Evolutionary conservation across 305 asterid species (phyloP), one percentile per base, ranked within the genome.

Genomic region (Rubia tinctorum): DNA sequence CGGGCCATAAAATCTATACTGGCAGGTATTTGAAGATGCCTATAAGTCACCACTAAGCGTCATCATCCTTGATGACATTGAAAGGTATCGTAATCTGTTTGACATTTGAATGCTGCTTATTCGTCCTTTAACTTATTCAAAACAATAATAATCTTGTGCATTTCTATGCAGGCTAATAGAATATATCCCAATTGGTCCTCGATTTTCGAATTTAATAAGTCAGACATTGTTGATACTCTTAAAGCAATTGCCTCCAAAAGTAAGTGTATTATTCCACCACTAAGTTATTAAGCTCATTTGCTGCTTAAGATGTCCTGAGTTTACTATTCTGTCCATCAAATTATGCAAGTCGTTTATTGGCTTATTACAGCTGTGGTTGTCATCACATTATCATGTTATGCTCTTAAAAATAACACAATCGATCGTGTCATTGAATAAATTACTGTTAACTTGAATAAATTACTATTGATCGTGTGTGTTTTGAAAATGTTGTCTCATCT

Each of bases 1-100:
- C 76, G 80, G 76, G 78, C 74, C 53, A 76, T 73, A 43, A 73
- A 44, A 71, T 67, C 23, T 76, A 69, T 43, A 39, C n/a, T 72
- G 34, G 37, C 77, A 95, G 99, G 97, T 95, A 66, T 92, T 95
- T 76, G 99, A 95, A 88, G 98, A 95, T 91, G 99, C 99, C 63
- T 95, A 95, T 65, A 86, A 80, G 83, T 95, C 99, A 11, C 98
- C 99, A n/a, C 88, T 95, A 62, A 95, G 99, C 84, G 77, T 89
- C 76, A 84, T 95, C 81, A 65, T 92, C 85, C 97, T 95, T 72
- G 99, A 95, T 80, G 97, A 91, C 77, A 92, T 95, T 75, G 99
- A 95, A 87, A 89, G 99, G 99, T 95, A 79, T 71, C n/a, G 59
- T 75, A 8, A 70, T 55, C 30, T 73, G 73, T 71, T 59, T 73